A percentile compares a stretch with the other conserved stretches of the same genome.
Evolutionary conservation across 331 rosid species (phyloP).

Genomic region (Rhamnella rubrinervis): DNA sequence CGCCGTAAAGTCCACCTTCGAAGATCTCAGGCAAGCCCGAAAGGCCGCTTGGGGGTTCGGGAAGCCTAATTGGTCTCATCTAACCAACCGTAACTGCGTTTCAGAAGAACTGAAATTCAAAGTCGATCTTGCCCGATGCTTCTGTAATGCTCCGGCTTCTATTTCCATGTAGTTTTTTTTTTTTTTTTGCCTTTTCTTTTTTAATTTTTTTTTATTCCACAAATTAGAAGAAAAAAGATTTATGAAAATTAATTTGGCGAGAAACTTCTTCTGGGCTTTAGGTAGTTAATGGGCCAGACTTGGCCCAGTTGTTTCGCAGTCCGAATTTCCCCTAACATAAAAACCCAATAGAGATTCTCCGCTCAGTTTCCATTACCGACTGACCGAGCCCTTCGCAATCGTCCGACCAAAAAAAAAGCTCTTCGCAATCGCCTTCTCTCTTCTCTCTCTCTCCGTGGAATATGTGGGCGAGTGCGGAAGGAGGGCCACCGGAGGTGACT

Average conservation of each 20-base stretch:
- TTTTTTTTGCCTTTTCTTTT: no score
- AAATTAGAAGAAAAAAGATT: no score
- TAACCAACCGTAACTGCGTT: constrained; percentile 4
- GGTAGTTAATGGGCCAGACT: no score
- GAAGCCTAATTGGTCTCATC: constrained; percentile 53
- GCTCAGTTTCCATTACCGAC: no score
- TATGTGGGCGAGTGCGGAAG: constrained; percentile 96
- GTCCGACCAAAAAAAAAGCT: no score
- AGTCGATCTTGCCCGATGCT: background rate
- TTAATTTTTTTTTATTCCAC: background rate
- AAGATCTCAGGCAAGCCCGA: constrained; percentile 45
- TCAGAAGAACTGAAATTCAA: constrained; percentile 3
- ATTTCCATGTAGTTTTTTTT: background rate
- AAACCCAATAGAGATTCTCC: background rate
- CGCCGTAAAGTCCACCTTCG: constrained; percentile 44
- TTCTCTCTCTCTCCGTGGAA: background rate
- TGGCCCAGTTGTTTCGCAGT: background rate
- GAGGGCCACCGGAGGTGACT: constrained; percentile 91
- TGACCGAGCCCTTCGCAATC: background rate
- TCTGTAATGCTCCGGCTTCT: background rate
- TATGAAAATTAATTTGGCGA: background rate
- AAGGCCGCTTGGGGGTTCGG: constrained; percentile 31
- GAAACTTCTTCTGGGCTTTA: background rate
- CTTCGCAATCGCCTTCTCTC: background rate
- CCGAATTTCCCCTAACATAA: background rate